Conservation (phyloP, 108 stramenopile genomes). For the Phaeodactylum tricornutum region DNA sequence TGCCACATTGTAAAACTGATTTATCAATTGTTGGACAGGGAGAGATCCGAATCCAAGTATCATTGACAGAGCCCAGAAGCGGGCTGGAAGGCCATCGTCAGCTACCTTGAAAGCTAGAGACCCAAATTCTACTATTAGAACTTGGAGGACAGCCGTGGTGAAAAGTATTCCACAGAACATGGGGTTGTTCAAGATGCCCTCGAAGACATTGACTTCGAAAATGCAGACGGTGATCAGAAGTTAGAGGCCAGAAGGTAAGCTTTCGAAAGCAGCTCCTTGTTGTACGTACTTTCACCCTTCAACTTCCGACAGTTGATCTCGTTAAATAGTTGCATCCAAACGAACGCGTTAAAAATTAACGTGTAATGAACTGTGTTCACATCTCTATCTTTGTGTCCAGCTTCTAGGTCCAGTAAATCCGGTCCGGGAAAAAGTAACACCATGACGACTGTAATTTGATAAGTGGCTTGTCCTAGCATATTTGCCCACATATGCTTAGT, state of each 20-base stretch:
- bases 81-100: slow-evolving; percentile 37
- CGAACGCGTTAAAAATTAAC: slow-evolving; percentile 94
- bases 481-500: slow-evolving; percentile 84
- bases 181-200: slow-evolving; percentile 61
- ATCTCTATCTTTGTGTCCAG: slow-evolving; percentile 30
- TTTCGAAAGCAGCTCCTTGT: not conserved
- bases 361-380: slow-evolving; percentile 78
- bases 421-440: slow-evolving; percentile 60
- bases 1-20: slow-evolving; percentile 21
- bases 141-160: slow-evolving; percentile 73
- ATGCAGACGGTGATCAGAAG: no score
- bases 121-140: slow-evolving; percentile 86
- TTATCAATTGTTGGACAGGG: slow-evolving; percentile 54
- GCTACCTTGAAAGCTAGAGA: slow-evolving; percentile 59
- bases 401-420: slow-evolving; percentile 33
- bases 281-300: slow-evolving; percentile 58
- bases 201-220: slow-evolving; percentile 64
- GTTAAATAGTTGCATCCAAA: slow-evolving; percentile 96
- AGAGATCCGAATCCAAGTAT: slow-evolving; percentile 46
- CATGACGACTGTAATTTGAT: slow-evolving; percentile 75
- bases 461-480: slow-evolving; percentile 80
- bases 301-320: slow-evolving; percentile 89
- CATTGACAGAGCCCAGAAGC: slow-evolving; percentile 40
- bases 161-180: slow-evolving; percentile 79
- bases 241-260: no score